These are phyloP conservation scores for Cladosporium sp. DNA, from an alignment of 2,329 filamentous ascomycete species.

Conservation along the genomic window DNA sequence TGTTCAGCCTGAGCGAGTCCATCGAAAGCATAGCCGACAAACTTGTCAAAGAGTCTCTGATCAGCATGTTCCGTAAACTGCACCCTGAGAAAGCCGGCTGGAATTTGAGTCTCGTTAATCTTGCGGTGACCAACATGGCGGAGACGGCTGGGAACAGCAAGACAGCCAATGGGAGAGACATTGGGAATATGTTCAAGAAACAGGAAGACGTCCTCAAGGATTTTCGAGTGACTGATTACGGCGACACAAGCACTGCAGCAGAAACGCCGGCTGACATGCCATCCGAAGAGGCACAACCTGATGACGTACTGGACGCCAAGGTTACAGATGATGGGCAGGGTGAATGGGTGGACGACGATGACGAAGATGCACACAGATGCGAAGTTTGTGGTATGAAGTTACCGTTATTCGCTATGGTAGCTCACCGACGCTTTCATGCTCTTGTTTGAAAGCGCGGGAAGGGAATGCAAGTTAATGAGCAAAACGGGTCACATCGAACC, in stretches of 20 bases:
- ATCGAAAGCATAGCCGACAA: conserved; percentile 60
- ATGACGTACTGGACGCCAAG: neutral
- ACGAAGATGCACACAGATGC: conserved; percentile 25
- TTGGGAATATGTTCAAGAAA: conserved; percentile 72
- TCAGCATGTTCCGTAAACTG: conserved; percentile 69
- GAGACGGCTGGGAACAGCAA: conserved; percentile 41
- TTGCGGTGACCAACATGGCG: conserved; percentile 82
- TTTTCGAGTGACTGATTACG: conserved; percentile 54
- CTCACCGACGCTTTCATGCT: conserved; percentile 52
- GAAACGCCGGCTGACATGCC: conserved; percentile 4
- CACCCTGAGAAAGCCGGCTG: conserved; percentile 65
- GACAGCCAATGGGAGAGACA: conserved; percentile 60
- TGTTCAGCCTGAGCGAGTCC: conserved; percentile 60
- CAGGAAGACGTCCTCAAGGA: conserved; percentile 67
- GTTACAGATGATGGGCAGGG: neutral
- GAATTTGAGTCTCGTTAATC: conserved; percentile 78
- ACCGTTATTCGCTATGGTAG: conserved; percentile 54
- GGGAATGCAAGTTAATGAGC: too few species aligned
- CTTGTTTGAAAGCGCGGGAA: neutral
- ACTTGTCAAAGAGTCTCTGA: conserved; percentile 62
- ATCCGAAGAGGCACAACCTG: neutral
- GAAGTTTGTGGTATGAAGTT: conserved; percentile 49
- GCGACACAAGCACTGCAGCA: conserved; percentile 17
- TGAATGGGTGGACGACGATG: conserved; percentile 20
- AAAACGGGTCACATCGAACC: too few species aligned